These are phyloP conservation scores for Spizellomyces punctatus DNA, from an alignment of 192 early-diverging fungal species.

Conservation along the genomic window DNA sequence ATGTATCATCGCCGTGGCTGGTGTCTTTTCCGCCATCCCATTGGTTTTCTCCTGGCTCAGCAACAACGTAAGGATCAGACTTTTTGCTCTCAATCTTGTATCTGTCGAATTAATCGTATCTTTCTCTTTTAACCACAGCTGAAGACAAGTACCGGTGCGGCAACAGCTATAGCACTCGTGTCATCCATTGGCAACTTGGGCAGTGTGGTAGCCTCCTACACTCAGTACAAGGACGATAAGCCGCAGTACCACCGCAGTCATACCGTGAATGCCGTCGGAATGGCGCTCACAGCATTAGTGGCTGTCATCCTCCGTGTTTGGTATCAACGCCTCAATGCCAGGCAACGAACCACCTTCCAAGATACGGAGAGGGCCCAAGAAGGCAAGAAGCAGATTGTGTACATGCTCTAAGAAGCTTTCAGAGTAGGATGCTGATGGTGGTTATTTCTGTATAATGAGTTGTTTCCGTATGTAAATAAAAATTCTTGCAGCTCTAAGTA, in stretches of 20 bases:
- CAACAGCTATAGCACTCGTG: constrained; percentile 23
- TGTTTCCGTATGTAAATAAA: too few species aligned
- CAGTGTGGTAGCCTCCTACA: constrained; percentile 15
- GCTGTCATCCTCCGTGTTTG: neutral
- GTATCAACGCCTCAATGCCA: neutral
- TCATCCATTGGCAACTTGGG: constrained; percentile 18
- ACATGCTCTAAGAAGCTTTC: neutral
- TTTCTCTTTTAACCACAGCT: too few species aligned
- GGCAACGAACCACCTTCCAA: neutral
- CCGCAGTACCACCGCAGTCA: constrained; percentile 3
- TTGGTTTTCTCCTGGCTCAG: constrained; percentile 25
- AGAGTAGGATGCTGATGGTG: too few species aligned
- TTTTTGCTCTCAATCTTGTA: too few species aligned
- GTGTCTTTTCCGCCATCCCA: constrained; percentile 24
- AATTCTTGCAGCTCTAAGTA: too few species aligned
- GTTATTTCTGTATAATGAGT: too few species aligned
- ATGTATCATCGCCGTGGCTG: constrained; percentile 16
- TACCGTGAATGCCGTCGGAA: neutral
- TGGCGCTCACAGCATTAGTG: neutral
- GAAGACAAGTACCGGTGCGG: constrained; percentile 6
- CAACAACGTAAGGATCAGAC: constrained; percentile 23
- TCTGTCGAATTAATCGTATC: too few species aligned
- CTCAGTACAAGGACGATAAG: constrained; percentile 18
- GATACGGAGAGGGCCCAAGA: neutral
- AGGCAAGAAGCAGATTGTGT: neutral